A percentile compares a stretch with the other conserved stretches of the same genome.
phyloP scores from a whole-genome alignment of 345 rosid genomes.

The Euphorbia pulcherrima region DNA sequence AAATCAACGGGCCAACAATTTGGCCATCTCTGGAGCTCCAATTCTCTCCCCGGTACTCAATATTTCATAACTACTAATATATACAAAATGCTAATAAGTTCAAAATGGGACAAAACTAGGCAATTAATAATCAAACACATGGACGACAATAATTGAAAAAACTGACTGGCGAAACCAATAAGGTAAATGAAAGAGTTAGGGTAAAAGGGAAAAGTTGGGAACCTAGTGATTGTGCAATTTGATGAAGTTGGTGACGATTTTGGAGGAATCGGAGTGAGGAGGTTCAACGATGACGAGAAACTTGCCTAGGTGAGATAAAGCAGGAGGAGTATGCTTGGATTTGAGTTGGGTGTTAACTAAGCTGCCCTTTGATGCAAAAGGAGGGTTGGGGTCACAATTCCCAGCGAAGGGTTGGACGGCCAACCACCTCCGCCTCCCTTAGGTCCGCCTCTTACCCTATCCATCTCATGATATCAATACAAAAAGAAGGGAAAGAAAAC shows the following conservation, averaged over 20 bases:
- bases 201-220: neutral
- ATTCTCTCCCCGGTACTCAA: neutral
- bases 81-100: neutral
- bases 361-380: neutral
- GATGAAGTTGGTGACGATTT: neutral
- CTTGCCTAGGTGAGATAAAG: neutral
- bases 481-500: too few species aligned
- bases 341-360: neutral
- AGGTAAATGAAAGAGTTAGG: neutral
- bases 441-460: too few species aligned
- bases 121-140: neutral
- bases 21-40: slow-evolving; percentile 8
- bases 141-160: neutral
- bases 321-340: neutral
- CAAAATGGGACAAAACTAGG: neutral
- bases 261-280: neutral
- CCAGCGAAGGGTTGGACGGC: too few species aligned
- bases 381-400: neutral
- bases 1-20: neutral
- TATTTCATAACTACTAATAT: neutral
- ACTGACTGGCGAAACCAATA: neutral
- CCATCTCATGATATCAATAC: too few species aligned
- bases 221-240: slow-evolving; percentile 9
- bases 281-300: slow-evolving; percentile 6
- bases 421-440: too few species aligned